Conservation (phyloP, 768 basidiomycete genomes). For the Lentinula sp. region DNA sequence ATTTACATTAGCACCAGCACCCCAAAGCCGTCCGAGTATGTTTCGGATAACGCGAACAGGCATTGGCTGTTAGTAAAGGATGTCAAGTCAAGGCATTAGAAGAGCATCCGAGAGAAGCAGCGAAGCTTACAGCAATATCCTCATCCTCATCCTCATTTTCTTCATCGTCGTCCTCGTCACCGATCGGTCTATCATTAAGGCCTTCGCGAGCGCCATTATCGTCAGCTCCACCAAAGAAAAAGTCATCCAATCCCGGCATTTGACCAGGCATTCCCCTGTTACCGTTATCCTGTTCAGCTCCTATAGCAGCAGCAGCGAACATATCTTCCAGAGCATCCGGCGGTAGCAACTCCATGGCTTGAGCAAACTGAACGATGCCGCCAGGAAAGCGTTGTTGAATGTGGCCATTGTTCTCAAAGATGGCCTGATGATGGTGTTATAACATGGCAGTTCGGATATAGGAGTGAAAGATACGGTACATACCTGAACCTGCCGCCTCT, state of each 20-base stretch:
- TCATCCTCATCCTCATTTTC: slow-evolving; percentile 35
- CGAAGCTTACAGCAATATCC: slow-evolving; percentile 40
- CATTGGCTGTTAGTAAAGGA: slow-evolving; percentile 38
- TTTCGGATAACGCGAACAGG: slow-evolving; percentile 54
- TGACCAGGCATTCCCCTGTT: slow-evolving; percentile 43
- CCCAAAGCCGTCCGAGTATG: slow-evolving; percentile 58
- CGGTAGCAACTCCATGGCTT: slow-evolving; percentile 46
- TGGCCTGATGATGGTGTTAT: slow-evolving; percentile 24
- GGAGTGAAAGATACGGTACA: slow-evolving; percentile 3
- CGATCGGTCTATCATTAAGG: slow-evolving; percentile 15
- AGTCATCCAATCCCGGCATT: slow-evolving; percentile 27
- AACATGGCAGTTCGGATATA: not conserved
- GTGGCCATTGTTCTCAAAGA: slow-evolving; percentile 52
- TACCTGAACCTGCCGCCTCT: slow-evolving; percentile 55
- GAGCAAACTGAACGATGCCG: slow-evolving; percentile 59
- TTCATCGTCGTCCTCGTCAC: slow-evolving; percentile 15
- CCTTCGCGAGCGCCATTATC: slow-evolving; percentile 18
- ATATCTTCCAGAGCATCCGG: slow-evolving; percentile 57
- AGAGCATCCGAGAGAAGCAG: not conserved
- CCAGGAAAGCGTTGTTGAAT: slow-evolving; percentile 56
- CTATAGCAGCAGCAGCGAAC: slow-evolving; percentile 38
- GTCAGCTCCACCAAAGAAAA: slow-evolving; percentile 9
- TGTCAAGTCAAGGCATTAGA: not conserved
- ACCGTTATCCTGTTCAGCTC: slow-evolving; percentile 17
- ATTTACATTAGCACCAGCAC: slow-evolving; percentile 17